Evolutionary conservation across 2,329 filamentous ascomycete species (phyloP), one percentile per base, ranked within the genome.

Genomic region (Phyllosticta citriasiana): DNA sequence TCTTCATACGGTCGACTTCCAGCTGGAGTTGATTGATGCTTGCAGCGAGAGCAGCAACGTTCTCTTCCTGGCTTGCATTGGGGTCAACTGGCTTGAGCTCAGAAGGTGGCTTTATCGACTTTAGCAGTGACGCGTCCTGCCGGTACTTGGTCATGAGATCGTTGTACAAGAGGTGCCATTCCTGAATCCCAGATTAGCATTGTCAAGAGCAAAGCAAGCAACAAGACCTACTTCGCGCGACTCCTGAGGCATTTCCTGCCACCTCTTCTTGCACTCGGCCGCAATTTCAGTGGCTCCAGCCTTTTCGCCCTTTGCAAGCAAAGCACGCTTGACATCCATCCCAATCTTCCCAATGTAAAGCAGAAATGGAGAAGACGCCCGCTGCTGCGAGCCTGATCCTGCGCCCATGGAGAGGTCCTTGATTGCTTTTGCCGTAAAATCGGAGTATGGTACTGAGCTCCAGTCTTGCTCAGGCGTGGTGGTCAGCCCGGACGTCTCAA

Each of bases 111-210:
- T 62, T 62, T 27, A 72, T 72, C 7, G 70, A 68, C 63, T 63
- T 72, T 16, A 71, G 70, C 58, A 73, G 67, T 1, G 71, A 70
- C 55, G 74, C 69, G 40, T 75, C 72, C 30, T 75, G 72, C 27
- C 72, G 72, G 61, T 74, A 74, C 35, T 67, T 65, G 14, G 73
- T 72, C n/a, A 75, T 70, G 9, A 75, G 70, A 25, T 74, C 73
- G 52, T 71, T 71, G 64, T 75, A 75, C 27, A 73, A 67, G 64
- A 72, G 70, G 53, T 74, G 73, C 73, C 73, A 76, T 73, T 75
- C 74, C 72, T 73, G 57, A 0, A 33, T n/a, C 35, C 53, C 56
- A 53, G 6, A 10, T 22, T 25, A 61, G 71, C 57, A 73, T 66
- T 25, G 51, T 53, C 30, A 35, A 55, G 52, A 51, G 33, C 19